These are phyloP conservation scores for Vaccinium darrowii DNA, from an alignment of 148 eudicot species.

Conservation along the genomic window DNA sequence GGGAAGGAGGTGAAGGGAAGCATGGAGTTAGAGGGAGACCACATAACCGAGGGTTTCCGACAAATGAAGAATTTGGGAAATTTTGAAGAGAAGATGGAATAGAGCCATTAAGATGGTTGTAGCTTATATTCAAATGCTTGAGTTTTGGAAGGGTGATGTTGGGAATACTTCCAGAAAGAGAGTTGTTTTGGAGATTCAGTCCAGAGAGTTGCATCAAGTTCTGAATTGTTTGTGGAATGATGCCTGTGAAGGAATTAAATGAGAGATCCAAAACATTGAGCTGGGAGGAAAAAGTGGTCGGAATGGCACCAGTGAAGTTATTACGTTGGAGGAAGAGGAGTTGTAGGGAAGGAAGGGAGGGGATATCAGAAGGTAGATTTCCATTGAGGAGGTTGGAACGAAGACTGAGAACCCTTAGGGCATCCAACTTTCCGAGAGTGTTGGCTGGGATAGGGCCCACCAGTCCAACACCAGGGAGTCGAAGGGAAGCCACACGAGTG, in stretches of 20 bases:
- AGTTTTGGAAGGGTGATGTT: conserved; percentile 26
- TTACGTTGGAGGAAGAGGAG: conserved; percentile 37
- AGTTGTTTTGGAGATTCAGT: conserved; percentile 38
- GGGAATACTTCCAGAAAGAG: conserved; percentile 39
- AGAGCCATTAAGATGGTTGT: conserved; percentile 40
- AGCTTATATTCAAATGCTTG: conserved; percentile 32
- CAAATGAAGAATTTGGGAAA: conserved; percentile 33
- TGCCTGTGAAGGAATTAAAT: conserved; percentile 38
- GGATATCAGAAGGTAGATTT: conserved; percentile 33
- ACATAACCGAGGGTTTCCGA: conserved; percentile 34
- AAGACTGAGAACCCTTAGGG: conserved; percentile 34
- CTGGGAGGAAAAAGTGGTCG: conserved; percentile 25
- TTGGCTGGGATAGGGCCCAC: conserved; percentile 32
- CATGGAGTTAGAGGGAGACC: conserved; percentile 36
- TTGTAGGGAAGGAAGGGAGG: conserved; percentile 38
- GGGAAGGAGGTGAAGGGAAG: conserved; percentile 22
- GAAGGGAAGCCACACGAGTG: conserved; percentile 22
- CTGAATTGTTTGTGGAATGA: conserved; percentile 29
- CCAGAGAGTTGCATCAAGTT: conserved; percentile 31
- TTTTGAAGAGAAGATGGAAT: conserved; percentile 32
- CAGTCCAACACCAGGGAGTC: conserved; percentile 39
- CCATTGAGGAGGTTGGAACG: conserved; percentile 35
- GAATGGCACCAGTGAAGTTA: conserved; percentile 39
- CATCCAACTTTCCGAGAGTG: conserved; percentile 31
- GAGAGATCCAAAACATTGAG: conserved; percentile 39